Evolutionary conservation across 2,329 filamentous ascomycete genomes (phyloP).

Genomic region (Neopestalotiopsis rosae): DNA sequence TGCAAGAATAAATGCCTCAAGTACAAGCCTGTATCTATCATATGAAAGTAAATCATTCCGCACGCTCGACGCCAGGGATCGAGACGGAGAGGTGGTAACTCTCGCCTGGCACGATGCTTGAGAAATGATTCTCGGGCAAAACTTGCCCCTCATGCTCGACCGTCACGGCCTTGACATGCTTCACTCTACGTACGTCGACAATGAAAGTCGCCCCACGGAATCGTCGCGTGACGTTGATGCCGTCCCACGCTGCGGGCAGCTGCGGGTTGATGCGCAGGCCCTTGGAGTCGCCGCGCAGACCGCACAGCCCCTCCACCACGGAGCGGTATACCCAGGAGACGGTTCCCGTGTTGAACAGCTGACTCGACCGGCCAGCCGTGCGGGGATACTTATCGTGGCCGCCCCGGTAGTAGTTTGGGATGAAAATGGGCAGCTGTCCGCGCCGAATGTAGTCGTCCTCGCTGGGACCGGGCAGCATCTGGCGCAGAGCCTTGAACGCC

Average conservation of each 20-base stretch:
- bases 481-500: slow-evolving; percentile 55
- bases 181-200: slow-evolving; percentile 46
- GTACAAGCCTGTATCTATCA: too few relatives aligned
- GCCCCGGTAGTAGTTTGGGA: slow-evolving; percentile 64
- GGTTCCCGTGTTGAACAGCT: slow-evolving; percentile 64
- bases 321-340: slow-evolving; percentile 62
- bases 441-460: slow-evolving; percentile 56
- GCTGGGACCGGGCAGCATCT: slow-evolving; percentile 58
- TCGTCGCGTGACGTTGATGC: slow-evolving; percentile 49
- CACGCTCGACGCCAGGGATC: slow-evolving; percentile 26
- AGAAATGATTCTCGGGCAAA: slow-evolving; percentile 47
- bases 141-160: slow-evolving; percentile 44
- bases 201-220: slow-evolving; percentile 58
- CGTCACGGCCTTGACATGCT: slow-evolving; percentile 44
- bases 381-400: slow-evolving; percentile 53
- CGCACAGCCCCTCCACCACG: slow-evolving; percentile 61
- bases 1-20: too few relatives aligned
- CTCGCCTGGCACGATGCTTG: slow-evolving; percentile 45
- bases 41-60: not conserved
- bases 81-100: slow-evolving; percentile 51
- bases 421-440: slow-evolving; percentile 61
- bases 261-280: slow-evolving; percentile 55
- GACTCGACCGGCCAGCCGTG: slow-evolving; percentile 60
- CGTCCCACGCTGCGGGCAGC: slow-evolving; percentile 55
- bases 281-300: slow-evolving; percentile 53